Evolutionary conservation across 2,329 filamentous ascomycete genomes (phyloP), one percentile per base, ranked within the genome.

Genomic region (Monosporascus sp.): DNA sequence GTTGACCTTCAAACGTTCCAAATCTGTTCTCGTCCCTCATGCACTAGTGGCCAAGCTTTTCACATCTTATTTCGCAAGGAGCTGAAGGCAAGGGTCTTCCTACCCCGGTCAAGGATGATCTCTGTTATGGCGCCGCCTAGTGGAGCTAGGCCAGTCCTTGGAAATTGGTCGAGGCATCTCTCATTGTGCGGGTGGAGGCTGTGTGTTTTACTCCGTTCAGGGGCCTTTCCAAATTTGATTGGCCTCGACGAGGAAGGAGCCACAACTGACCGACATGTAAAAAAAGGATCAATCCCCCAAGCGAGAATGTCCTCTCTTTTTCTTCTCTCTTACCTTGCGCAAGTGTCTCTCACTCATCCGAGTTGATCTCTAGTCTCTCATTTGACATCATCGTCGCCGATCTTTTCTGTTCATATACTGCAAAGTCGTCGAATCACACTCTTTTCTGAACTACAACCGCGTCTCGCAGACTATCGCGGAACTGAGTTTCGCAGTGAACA

Each of bases 401-500:
- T 66, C 60, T 53, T 54, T 61, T 58, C 59, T 53, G 59, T 65
- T 67, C 60, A 58, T 62, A 58, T 61, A 51, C 54, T 62, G 61
- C 61, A 50, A 62, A 24, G 8, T 60, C 35, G 65, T 64, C 60
- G 53, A 56, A 63, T 65, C 58, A 55, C 52, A 53, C 37, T 45
- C 54, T 49, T 59, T 58, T 52, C 56, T 57, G 55, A 52, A 44
- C 52, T 44, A 54, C 50, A 56, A 59, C 58, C 64, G 62, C 64
- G 63, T 65, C 58, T 63, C 60, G 63, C 51, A 61, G 60, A n/a
- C 56, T 54, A 55, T 55, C 51, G 66, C 67, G 66, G 61, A 69
- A 68, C 69, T 63, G 65, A 69, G 61, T 69, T 69, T 68, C 67
- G 67, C 66, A 57, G 54, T 61, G 63, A 63, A 67, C 60, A 57